Percentiles rank a stretch among this genome's conserved stretches.
Evolutionary conservation across 2,329 filamentous ascomycete species (phyloP).

Genomic region (Penicillium sp.): DNA sequence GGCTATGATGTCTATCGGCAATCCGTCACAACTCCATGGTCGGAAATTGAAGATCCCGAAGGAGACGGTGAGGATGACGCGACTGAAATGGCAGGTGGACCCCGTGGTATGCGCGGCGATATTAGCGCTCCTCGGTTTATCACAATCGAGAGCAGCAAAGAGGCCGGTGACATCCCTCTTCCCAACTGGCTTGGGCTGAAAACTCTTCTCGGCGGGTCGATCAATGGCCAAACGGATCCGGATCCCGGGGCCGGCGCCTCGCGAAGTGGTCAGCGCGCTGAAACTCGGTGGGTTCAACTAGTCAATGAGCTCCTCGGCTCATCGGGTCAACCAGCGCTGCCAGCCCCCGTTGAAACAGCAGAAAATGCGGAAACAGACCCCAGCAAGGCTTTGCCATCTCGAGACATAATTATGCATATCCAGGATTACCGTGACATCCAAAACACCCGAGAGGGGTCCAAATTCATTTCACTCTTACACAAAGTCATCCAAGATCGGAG

Average conservation of each 20-base stretch:
- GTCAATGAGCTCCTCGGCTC: constrained; percentile 34
- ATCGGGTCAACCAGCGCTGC: constrained; percentile 10
- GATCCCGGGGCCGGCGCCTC: constrained; percentile 15
- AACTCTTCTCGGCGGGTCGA: constrained; percentile 28
- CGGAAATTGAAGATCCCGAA: constrained; percentile 45
- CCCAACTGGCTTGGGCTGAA: constrained; percentile 32
- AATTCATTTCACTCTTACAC: constrained; percentile 68
- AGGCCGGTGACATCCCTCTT: constrained; percentile 31
- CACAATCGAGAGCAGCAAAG: constrained; percentile 32
- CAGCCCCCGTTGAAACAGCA: constrained; percentile 4
- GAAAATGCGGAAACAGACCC: constrained; percentile 8
- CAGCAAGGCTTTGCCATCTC: constrained; percentile 15
- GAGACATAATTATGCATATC: constrained; percentile 68
- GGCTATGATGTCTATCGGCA: constrained; percentile 55
- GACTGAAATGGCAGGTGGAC: constrained; percentile 14
- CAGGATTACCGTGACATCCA: constrained; percentile 78
- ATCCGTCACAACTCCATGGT: constrained; percentile 27
- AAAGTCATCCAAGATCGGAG: constrained; percentile 69
- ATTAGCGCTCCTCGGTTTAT: constrained; percentile 29
- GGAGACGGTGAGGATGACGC: constrained; percentile 46
- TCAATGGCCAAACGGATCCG: constrained; percentile 27
- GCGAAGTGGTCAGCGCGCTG: constrained; percentile 21
- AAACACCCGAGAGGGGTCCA: constrained; percentile 64
- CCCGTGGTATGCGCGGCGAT: constrained; percentile 20
- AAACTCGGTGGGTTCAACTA: constrained; percentile 34